Percentiles rank a stretch among this genome's conserved stretches.
Evolutionary conservation across 148 eudicot genomes (phyloP).

Genomic region (Dysphania ambrosioides): DNA sequence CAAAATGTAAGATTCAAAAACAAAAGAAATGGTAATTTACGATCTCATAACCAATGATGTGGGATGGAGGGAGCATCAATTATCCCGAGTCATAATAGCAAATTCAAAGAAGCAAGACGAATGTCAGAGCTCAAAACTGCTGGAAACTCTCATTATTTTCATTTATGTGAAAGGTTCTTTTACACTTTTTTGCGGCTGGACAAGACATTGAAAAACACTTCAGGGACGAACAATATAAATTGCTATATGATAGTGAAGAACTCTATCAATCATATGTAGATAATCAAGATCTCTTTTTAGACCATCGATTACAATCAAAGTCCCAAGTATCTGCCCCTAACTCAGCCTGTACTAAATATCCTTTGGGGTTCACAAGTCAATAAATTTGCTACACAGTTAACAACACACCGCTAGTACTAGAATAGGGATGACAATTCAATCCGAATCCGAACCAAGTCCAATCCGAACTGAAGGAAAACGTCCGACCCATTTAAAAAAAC

Average conservation of each 20-base stretch:
- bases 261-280: slow-evolving; percentile 70
- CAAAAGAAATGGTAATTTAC: not conserved
- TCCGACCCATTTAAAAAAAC: too few relatives aligned
- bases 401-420: slow-evolving; percentile 41
- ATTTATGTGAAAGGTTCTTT: not conserved
- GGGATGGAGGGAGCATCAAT: not conserved
- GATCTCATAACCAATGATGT: not conserved
- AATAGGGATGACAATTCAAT: too few relatives aligned
- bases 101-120: slow-evolving; percentile 8
- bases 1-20: not conserved
- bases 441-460: too few relatives aligned
- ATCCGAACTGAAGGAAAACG: too few relatives aligned
- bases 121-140: too few relatives aligned
- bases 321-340: slow-evolving; percentile 65
- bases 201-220: not conserved
- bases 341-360: slow-evolving; percentile 33
- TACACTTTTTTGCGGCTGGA: not conserved
- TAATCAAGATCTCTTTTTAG: slow-evolving; percentile 57
- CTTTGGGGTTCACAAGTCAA: slow-evolving; percentile 25
- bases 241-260: not conserved
- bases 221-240: not conserved
- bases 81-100: not conserved
- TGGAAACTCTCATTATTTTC: not conserved
- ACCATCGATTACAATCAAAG: slow-evolving; percentile 60
- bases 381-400: slow-evolving; percentile 21